Conservation (phyloP, 2,329 filamentous ascomycete species). For the Neonectria coccinea region DNA sequence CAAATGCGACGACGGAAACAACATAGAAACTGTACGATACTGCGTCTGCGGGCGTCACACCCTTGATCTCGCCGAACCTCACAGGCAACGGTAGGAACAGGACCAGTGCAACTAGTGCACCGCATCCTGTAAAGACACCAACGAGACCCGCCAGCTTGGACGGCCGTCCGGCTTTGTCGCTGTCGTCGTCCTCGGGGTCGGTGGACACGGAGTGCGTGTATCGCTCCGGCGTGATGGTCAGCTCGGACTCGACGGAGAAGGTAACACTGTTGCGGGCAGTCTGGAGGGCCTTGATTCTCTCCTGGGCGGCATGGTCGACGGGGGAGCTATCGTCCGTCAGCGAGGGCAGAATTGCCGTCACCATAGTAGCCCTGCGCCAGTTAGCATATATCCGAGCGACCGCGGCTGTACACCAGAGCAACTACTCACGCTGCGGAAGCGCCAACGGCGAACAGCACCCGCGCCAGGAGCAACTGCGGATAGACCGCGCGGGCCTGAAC, state of each 20-base stretch:
- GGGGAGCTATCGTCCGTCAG: constrained; percentile 65
- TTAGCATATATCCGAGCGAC: constrained; percentile 28
- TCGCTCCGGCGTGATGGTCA: constrained; percentile 78
- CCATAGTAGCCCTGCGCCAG: constrained; percentile 81
- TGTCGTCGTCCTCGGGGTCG: constrained; percentile 43
- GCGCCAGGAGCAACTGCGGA: constrained; percentile 85
- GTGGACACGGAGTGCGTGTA: constrained; percentile 57
- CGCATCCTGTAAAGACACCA: constrained; percentile 91
- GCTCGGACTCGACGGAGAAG: constrained; percentile 77
- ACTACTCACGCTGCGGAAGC: constrained; percentile 83
- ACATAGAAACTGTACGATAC: constrained; percentile 90
- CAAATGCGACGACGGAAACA: constrained; percentile 78
- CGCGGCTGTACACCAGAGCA: neutral
- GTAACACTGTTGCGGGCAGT: constrained; percentile 68
- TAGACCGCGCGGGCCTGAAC: constrained; percentile 91
- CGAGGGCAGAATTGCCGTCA: constrained; percentile 90
- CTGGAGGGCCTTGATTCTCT: constrained; percentile 52
- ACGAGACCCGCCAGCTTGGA: constrained; percentile 85
- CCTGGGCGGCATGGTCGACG: constrained; percentile 40
- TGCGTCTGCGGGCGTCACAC: constrained; percentile 78
- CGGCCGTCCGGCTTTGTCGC: constrained; percentile 57
- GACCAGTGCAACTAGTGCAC: constrained; percentile 84
- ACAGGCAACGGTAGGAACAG: constrained; percentile 91
- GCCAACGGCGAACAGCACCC: constrained; percentile 89
- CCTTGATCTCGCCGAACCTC: constrained; percentile 76